Conservation (phyloP, 441 rosid species). For the Adansonia madagascariensis region DNA sequence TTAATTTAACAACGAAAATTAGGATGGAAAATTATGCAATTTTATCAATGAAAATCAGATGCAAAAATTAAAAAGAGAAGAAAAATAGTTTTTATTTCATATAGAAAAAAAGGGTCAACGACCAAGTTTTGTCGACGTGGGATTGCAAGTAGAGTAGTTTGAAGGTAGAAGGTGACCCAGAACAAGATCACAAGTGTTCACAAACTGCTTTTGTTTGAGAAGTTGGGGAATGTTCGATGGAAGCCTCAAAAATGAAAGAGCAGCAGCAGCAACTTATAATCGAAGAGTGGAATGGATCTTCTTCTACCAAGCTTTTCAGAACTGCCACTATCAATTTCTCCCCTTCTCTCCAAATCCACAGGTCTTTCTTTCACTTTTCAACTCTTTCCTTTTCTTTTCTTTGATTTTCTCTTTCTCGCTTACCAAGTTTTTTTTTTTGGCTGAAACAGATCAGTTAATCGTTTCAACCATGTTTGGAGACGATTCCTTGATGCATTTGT, state of each 20-base stretch:
- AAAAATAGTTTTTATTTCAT: not conserved
- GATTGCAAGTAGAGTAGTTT: not conserved
- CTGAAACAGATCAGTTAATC: constrained; percentile 57
- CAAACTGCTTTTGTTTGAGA: not conserved
- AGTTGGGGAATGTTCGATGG: constrained; percentile 14
- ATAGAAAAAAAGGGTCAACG: not conserved
- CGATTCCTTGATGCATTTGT: constrained; percentile 84
- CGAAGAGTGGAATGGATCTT: constrained; percentile 86
- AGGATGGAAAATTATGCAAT: no score
- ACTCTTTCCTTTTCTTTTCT: not conserved
- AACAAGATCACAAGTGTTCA: not conserved
- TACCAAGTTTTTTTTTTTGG: not conserved
- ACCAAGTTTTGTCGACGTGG: not conserved
- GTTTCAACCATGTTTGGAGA: constrained; percentile 78
- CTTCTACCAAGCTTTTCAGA: constrained; percentile 69
- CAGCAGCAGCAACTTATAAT: constrained; percentile 26
- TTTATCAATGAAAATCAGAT: no score
- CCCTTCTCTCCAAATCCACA: constrained; percentile 58
- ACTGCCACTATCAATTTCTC: constrained; percentile 66
- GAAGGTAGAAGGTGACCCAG: not conserved
- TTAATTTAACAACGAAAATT: no score
- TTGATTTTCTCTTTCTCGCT: not conserved
- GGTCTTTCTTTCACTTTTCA: constrained; percentile 38
- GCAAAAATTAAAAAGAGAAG: no score
- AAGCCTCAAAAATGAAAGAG: constrained; percentile 8